A percentile compares a stretch with the other conserved stretches of the same genome.
phyloP scores from a whole-genome alignment of 129 eudicot genomes.

The Flaveria robusta region DNA sequence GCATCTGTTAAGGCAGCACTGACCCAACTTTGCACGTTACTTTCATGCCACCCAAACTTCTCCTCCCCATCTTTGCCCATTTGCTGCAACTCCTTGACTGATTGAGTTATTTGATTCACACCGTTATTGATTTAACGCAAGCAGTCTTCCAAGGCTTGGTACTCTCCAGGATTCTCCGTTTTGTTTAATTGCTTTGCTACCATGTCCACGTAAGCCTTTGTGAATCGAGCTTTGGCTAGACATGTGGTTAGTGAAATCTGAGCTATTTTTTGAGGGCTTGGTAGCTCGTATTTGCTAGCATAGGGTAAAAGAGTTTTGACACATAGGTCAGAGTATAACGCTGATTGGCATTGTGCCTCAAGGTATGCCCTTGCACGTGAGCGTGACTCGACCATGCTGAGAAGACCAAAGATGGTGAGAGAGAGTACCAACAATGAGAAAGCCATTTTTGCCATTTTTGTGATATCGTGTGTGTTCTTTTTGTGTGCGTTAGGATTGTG shows the following conservation, averaged over 20 bases:
- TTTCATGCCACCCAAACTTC: slow-evolving; percentile 62
- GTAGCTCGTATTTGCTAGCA: slow-evolving; percentile 29
- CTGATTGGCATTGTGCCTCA: slow-evolving; percentile 42
- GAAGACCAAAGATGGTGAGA: slow-evolving; percentile 40
- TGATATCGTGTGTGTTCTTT: background rate
- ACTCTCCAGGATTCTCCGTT: slow-evolving; percentile 38
- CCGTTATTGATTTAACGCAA: slow-evolving; percentile 54
- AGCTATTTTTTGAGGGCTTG: slow-evolving; percentile 51
- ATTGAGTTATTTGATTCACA: slow-evolving; percentile 52
- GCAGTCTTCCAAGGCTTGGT: slow-evolving; percentile 49
- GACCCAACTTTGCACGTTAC: slow-evolving; percentile 66
- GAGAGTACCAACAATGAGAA: slow-evolving; percentile 33
- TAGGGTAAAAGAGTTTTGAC: slow-evolving; percentile 38
- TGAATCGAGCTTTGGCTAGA: slow-evolving; percentile 49
- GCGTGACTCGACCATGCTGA: slow-evolving; percentile 29
- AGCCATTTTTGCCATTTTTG: slow-evolving; percentile 35
- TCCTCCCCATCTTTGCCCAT: slow-evolving; percentile 43
- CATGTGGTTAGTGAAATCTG: slow-evolving; percentile 60
- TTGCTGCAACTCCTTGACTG: slow-evolving; percentile 44
- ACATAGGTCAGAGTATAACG: slow-evolving; percentile 53
- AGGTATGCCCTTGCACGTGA: slow-evolving; percentile 62
- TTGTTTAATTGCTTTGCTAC: slow-evolving; percentile 44
- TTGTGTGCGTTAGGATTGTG: slow-evolving; percentile 25
- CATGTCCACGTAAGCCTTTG: slow-evolving; percentile 48
- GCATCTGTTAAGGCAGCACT: slow-evolving; percentile 65